A percentile compares a stretch with the other conserved stretches of the same genome.
Evolutionary conservation across 441 rosid genomes (phyloP).

Genomic region (Adansonia madagascariensis): DNA sequence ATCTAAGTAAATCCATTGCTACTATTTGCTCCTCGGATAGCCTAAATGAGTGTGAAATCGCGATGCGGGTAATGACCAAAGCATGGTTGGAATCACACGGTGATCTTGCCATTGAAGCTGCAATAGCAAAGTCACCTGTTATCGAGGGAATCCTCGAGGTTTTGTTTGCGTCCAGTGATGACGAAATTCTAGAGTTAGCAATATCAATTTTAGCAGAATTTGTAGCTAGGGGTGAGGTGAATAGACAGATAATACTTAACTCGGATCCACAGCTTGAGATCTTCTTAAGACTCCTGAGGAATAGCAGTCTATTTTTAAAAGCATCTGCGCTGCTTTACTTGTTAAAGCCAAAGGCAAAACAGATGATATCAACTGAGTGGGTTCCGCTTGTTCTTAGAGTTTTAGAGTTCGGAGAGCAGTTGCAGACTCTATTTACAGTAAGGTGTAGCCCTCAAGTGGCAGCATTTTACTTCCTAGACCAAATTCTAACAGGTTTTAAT

Average conservation of each 20-base stretch:
- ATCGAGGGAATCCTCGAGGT: constrained; percentile 58
- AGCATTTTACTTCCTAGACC: constrained; percentile 57
- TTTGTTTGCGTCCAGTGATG: constrained; percentile 52
- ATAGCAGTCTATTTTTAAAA: constrained; percentile 58
- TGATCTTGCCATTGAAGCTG: constrained; percentile 42
- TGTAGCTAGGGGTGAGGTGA: constrained; percentile 35
- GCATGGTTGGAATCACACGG: constrained; percentile 53
- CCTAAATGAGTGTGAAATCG: constrained; percentile 50
- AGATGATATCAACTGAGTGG: constrained; percentile 65
- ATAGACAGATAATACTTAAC: constrained; percentile 45
- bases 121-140: constrained; percentile 42
- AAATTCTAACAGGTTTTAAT: constrained; percentile 58
- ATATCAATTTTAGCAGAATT: constrained; percentile 58
- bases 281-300: constrained; percentile 51
- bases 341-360: constrained; percentile 62
- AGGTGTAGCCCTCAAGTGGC: constrained; percentile 57
- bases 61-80: constrained; percentile 44
- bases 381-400: constrained; percentile 59
- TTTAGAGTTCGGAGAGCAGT: constrained; percentile 60
- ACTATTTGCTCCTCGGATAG: constrained; percentile 47
- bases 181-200: constrained; percentile 54
- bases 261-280: constrained; percentile 54
- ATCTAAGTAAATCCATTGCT: constrained; percentile 42
- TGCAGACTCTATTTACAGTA: constrained; percentile 57
- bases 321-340: constrained; percentile 59